Conservation (phyloP, 192 early-diverging fungal genomes). For the Piromyces sp. region DNA sequence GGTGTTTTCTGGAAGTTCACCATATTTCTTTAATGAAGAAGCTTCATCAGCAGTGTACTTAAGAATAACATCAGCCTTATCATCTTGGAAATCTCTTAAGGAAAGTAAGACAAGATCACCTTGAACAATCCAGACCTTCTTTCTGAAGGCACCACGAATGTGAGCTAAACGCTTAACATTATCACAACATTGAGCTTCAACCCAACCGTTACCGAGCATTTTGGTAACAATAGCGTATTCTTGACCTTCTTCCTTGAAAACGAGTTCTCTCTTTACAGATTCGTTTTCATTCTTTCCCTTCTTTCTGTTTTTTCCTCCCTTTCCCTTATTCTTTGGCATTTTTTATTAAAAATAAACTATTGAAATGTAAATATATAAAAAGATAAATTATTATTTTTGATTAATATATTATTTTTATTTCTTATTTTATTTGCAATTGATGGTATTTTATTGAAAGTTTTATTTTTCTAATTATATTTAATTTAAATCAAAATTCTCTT, state of each 20-base stretch:
- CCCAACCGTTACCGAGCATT: constrained; percentile 91
- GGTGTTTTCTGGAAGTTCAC: constrained; percentile 79
- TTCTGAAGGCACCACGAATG: constrained; percentile 95
- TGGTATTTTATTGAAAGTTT: too few species aligned
- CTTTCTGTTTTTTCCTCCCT: constrained; percentile 54
- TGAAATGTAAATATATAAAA: too few species aligned
- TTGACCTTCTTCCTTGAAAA: constrained; percentile 95
- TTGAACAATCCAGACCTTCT: constrained; percentile 79
- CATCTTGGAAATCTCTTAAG: constrained; percentile 81
- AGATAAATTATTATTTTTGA: too few species aligned
- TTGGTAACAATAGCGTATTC: constrained; percentile 89
- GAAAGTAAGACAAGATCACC: constrained; percentile 83
- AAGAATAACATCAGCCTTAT: constrained; percentile 84
- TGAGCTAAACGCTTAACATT: constrained; percentile 77
- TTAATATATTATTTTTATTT: too few species aligned
- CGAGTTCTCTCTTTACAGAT: constrained; percentile 84
- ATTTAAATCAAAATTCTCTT: too few species aligned
- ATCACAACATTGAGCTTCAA: constrained; percentile 78
- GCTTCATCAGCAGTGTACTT: constrained; percentile 96
- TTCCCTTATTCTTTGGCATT: constrained; percentile 96
- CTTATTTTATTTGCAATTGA: too few species aligned
- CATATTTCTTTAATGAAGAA: constrained; percentile 73
- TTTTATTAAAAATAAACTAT: not conserved
- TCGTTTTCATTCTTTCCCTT: constrained; percentile 93
- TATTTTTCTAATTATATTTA: too few species aligned